Percentiles rank a stretch among this genome's conserved stretches.
Conservation (phyloP, 805 yeast species). For the Schwanniomyces occidentalis region DNA sequence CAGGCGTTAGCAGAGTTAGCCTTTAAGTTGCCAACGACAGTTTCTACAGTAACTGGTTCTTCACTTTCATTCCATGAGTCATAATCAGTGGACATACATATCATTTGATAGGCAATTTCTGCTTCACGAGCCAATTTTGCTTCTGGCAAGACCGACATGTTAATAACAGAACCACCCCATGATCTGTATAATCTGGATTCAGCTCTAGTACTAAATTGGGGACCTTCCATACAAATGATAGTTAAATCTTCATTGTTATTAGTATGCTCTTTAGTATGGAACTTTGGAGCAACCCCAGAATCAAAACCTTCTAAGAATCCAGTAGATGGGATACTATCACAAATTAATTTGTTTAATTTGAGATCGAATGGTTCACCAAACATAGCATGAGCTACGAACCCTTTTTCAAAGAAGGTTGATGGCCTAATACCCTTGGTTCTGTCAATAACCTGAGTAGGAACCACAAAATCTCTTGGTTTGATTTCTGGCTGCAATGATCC, state of each 20-base stretch:
- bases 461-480: slow-evolving; percentile 93
- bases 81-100: slow-evolving; percentile 98
- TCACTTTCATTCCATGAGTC: slow-evolving; percentile 97
- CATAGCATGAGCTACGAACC: slow-evolving; percentile 95
- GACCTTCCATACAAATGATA: slow-evolving; percentile 98
- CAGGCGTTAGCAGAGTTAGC: slow-evolving; percentile 90
- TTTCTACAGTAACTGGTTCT: slow-evolving; percentile 97
- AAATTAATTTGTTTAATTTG: slow-evolving; percentile 64
- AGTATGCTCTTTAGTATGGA: slow-evolving; percentile 64
- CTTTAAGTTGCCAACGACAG: slow-evolving; percentile 85
- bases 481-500: slow-evolving; percentile 91
- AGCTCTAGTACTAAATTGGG: slow-evolving; percentile 95
- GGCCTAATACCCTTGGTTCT: slow-evolving; percentile 94
- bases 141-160: slow-evolving; percentile 98
- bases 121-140: slow-evolving; percentile 96
- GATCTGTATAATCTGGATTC: slow-evolving; percentile 83
- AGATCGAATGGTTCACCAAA: slow-evolving; percentile 96
- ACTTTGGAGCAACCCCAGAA: slow-evolving; percentile 33
- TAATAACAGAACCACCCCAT: slow-evolving; percentile 94
- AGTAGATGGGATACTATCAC: slow-evolving; percentile 42
- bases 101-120: slow-evolving; percentile 95
- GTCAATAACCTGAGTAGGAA: slow-evolving; percentile 95
- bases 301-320: slow-evolving; percentile 59
- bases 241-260: slow-evolving; percentile 72
- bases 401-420: slow-evolving; percentile 85